Evolutionary conservation across 1,284 basidiomycete genomes (phyloP), one percentile per base, ranked within the genome.

Genomic region (Cystobasidium sp.): DNA sequence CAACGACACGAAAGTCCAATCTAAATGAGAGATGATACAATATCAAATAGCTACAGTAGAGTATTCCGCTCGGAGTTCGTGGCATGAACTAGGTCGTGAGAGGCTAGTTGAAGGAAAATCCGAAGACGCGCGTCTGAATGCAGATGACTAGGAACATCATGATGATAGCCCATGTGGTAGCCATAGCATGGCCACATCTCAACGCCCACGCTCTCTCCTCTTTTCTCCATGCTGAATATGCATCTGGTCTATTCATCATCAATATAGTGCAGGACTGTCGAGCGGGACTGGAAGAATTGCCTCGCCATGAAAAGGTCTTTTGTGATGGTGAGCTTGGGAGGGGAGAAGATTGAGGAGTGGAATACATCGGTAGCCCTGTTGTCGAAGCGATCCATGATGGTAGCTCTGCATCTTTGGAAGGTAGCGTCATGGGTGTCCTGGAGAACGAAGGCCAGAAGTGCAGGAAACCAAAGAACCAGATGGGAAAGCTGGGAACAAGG

Each of bases 151-250:
- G 39, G 24, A 65, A 65, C 49, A 55, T 51, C 9, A 73, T 20
- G 7, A 49, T 41, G 7, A 59, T 12, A 44, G 24, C 41, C 62
- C 70, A 73, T 8, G 41, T 58, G 7, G 49, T 53, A 46, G 70
- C 46, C 41, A 73, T 52, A 39, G 70, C 70, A 41, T 73, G 58
- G 16, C 70, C 70, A 43, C 70, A 65, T 22, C 70, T 46, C 22
- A 73, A 43, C 0, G 70, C 70, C 70, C 70, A 73, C 53, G 31
- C 43, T n/a, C 44, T 65, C 53, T 73, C 70, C 55, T 73, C 70
- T 20, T 59, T 56, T 24, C 70, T 44, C 62, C 63, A 68, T 58
- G 39, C 51, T 14, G 70, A 52, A 24, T 47, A 37, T n/a, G 56
- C 20, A 31, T 73, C 63, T 59, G 66, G 66, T 55, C 63, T 41